Evolutionary conservation across 2,329 filamentous ascomycete species (phyloP), one percentile per base, ranked within the genome.

Genomic region (Colletotrichum cordylinicola): DNA sequence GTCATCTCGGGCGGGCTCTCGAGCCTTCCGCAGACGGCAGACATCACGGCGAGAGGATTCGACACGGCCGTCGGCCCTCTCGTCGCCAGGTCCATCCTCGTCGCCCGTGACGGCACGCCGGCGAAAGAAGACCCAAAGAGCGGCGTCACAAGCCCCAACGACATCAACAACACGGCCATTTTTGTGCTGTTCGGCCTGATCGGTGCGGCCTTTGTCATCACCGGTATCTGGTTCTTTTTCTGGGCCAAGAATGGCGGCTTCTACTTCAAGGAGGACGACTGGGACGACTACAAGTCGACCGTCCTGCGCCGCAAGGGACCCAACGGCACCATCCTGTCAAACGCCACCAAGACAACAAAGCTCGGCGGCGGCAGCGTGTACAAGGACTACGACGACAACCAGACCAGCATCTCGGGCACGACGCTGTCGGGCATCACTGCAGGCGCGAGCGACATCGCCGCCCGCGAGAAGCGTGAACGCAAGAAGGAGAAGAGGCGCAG

Each of bases 201-300:
- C 68, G 95, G 95, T 39, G 92, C 93, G 1, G 91, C 87, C 37
- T 94, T 98, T 82, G 94, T 97, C 29, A 75, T 94, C 5, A 91
- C 89, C 0, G 91, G 90, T 29, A 95, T 98, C 82, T 99, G 97
- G 96, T 98, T 99, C 90, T 98, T 99, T 90, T 98, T 98, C 90
- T 98, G 95, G 94, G 96, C 96, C 73, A 96, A 94, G 86, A 98
- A 98, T 80, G 97, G 97, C 77, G 97, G 97, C 16, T 98, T 98
- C 87, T 88, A 94, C 78, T 98, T 96, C 89, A 90, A 91, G 62
- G 88, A 98, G 78, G 89, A 92, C 43, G 97, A 99, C 85, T 99
- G 97, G 96, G 96, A 98, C 8, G 97, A 99, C 82, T 99, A 99
- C 91, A 98, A 98, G 84, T 94, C 94, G 2, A 98, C 96, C 0